phyloP scores from a whole-genome alignment of 2,329 filamentous ascomycete genomes.

The Escovopsis weberi region DNA sequence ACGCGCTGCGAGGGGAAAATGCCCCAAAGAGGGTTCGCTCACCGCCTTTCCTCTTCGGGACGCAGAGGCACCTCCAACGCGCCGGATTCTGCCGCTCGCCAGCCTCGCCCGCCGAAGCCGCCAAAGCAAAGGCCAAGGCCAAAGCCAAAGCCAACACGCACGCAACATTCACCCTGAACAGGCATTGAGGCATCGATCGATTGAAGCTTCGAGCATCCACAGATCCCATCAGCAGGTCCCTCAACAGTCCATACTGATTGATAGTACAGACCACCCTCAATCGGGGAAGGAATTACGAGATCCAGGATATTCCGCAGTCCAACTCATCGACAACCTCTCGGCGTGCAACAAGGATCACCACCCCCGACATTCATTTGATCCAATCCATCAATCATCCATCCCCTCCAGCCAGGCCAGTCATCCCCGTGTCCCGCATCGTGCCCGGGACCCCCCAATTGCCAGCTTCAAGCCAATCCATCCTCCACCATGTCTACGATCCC shows the following conservation, averaged over 20 bases:
- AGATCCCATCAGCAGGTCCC: too few relatives aligned
- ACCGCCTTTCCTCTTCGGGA: conserved; percentile 4
- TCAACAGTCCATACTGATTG: too few relatives aligned
- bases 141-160: not conserved
- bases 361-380: not conserved
- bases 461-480: too few relatives aligned
- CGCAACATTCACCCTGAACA: too few relatives aligned
- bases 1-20: too few relatives aligned
- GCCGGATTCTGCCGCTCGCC: conserved; percentile 3
- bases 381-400: not conserved
- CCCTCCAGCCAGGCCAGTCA: not conserved
- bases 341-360: not conserved
- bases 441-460: not conserved
- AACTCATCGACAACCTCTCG: too few relatives aligned
- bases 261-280: too few relatives aligned
- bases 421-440: not conserved
- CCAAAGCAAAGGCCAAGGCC: too few relatives aligned
- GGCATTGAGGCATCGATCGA: not conserved
- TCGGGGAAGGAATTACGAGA: too few relatives aligned
- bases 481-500: conserved; percentile 69
- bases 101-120: conserved; percentile 1
- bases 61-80: not conserved
- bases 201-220: too few relatives aligned
- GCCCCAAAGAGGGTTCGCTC: not conserved
- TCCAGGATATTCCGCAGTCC: too few relatives aligned